Evolutionary conservation across 2,329 filamentous ascomycete genomes (phyloP), one percentile per base, ranked within the genome.

Genomic region (Diaporthe humulicola): DNA sequence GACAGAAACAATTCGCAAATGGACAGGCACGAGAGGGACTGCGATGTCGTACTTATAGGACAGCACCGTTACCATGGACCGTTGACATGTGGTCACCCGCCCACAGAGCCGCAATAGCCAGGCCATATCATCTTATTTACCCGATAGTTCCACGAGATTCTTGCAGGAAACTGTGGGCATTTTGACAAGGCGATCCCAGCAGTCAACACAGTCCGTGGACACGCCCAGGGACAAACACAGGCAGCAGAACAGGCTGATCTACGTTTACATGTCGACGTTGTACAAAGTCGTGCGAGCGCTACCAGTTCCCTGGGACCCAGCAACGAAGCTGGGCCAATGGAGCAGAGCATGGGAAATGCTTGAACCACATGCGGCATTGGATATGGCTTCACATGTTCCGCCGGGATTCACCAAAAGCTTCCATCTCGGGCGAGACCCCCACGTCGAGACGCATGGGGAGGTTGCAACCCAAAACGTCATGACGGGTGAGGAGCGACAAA

Each of bases 91-190:
- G 67, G 73, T 67, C 45, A 66, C 71, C 71, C 64, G 45, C 33
- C 52, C 50, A 56, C 45, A 50, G 66, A 56, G 50, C 50, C 50
- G 61, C 71, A 69, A 33, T 45, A 57, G 36, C 33, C 58, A 19
- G 60, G 66, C 54, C n/a, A 71, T 66, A 60, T 33, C 22, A 33
- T 14, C 42, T 58, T 36, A 72, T 74, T 74, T 74, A 74, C 69
- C 73, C 73, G 73, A 66, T 48, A 70, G 69, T 52, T 40, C 58
- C 69, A 74, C 73, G 60, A 74, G 73, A 56, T 36, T 64, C 25
- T 58, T 70, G 64, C 64, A 57, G 61, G 72, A 56, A 70, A 33
- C 45, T 72, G 66, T 71, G 73, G 73, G 54, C 73, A 71, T 64
- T 22, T 25, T 45, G 22, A 48, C 66, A 58, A 64, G 73, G 73